Evolutionary conservation across 805 yeast species (phyloP).

Genomic region (Candida germanica): DNA sequence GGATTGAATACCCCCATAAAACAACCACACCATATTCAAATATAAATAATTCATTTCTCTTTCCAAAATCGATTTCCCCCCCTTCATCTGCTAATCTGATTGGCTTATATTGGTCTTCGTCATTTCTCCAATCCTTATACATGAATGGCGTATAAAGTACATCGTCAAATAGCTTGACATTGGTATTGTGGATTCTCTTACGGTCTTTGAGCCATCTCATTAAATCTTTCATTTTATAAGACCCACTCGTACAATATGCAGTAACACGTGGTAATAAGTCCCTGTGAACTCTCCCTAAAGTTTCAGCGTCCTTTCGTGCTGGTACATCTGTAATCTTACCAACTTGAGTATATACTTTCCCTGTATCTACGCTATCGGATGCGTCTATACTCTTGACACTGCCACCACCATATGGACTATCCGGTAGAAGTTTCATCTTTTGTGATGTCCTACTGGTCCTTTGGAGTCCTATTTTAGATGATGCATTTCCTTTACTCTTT

Average conservation of each 20-base stretch:
- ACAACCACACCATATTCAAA: conserved; percentile 98
- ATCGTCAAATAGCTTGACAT: conserved; percentile 89
- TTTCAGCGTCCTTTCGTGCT: conserved; percentile 91
- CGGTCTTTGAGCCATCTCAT: conserved; percentile 81
- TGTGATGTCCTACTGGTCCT: conserved; percentile 73
- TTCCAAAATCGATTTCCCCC: conserved; percentile 87
- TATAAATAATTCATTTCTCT: conserved; percentile 75
- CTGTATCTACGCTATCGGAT: conserved; percentile 16
- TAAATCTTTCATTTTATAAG: conserved; percentile 84
- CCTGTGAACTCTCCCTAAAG: conserved; percentile 82
- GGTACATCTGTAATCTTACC: conserved; percentile 79
- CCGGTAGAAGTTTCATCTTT: conserved; percentile 66
- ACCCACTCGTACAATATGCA: conserved; percentile 93
- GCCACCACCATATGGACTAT: conserved; percentile 12
- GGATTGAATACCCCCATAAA: conserved; percentile 88
- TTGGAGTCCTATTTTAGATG: conserved; percentile 60
- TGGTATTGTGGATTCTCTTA: conserved; percentile 67
- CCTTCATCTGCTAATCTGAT: conserved; percentile 89
- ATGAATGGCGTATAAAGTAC: conserved; percentile 90
- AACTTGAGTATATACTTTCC: conserved; percentile 67
- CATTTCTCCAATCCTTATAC: conserved; percentile 71
- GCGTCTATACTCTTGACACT: neutral
- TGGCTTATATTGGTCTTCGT: conserved; percentile 28
- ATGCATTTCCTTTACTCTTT: conserved; percentile 9
- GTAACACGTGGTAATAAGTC: conserved; percentile 89